Evolutionary conservation across 2,329 filamentous ascomycete genomes (phyloP).

Genomic region (Magnaporthiopsis rhizophila): DNA sequence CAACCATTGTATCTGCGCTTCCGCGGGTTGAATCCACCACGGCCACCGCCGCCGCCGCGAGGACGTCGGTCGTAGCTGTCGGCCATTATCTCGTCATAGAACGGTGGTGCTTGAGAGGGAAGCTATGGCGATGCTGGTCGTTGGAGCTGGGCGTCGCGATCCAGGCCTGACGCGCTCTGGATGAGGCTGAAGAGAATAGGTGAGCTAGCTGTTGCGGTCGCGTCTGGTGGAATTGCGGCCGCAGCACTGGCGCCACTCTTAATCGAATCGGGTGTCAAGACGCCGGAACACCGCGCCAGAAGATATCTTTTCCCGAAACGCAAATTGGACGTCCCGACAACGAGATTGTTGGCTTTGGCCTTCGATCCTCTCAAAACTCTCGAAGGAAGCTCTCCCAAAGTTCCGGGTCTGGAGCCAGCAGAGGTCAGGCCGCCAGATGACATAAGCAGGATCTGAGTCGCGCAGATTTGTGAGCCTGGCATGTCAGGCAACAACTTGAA

Average conservation of each 20-base stretch:
- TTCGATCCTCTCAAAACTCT: background rate
- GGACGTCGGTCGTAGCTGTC: slow-evolving; percentile 51
- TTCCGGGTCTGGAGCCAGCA: background rate
- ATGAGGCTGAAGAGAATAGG: background rate
- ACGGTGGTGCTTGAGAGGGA: background rate
- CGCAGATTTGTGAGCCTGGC: background rate
- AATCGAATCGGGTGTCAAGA: background rate
- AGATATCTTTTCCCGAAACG: background rate
- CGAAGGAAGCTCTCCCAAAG: background rate
- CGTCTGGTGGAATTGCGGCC: background rate
- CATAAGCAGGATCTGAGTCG: background rate
- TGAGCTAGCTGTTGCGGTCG: background rate
- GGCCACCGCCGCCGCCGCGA: slow-evolving; percentile 24
- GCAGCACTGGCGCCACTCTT: background rate
- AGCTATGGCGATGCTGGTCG: background rate
- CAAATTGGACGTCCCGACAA: background rate
- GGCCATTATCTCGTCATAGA: slow-evolving; percentile 31
- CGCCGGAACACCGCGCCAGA: too few relatives aligned
- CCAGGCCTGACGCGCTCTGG: background rate
- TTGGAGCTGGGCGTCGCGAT: background rate
- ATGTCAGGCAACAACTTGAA: background rate
- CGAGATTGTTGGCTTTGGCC: background rate
- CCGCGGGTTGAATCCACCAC: slow-evolving; percentile 47
- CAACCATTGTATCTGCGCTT: slow-evolving; percentile 77
- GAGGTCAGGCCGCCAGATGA: background rate